phyloP scores from a whole-genome alignment of 2,329 filamentous ascomycete species.

The Exophiala spinifera region DNA sequence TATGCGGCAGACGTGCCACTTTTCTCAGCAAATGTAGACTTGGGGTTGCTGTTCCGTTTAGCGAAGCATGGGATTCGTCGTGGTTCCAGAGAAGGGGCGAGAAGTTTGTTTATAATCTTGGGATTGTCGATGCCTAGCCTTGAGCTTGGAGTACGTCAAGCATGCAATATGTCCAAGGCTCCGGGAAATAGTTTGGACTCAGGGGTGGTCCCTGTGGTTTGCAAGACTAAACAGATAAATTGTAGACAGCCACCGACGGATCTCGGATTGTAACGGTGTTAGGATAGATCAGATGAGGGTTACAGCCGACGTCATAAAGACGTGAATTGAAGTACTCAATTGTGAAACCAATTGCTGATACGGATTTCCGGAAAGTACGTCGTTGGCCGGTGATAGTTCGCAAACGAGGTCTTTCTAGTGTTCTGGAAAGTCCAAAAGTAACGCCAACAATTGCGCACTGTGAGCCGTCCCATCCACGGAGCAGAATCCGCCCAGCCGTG shows the following conservation, averaged over 20 bases:
- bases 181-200: constrained; percentile 17
- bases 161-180: not conserved
- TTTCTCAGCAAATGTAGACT: not conserved
- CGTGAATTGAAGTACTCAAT: not conserved
- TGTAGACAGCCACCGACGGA: not conserved
- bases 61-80: not conserved
- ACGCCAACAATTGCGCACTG: not conserved
- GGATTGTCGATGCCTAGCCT: not conserved
- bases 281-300: constrained; percentile 3
- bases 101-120: not conserved
- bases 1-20: not conserved
- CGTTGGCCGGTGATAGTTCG: not conserved
- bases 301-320: not conserved
- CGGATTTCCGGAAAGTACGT: not conserved
- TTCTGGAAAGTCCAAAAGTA: not conserved
- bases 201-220: not conserved
- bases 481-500: not conserved
- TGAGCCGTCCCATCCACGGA: not conserved
- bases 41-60: not conserved
- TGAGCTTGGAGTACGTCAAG: not conserved
- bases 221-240: not conserved
- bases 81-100: not conserved
- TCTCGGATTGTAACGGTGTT: constrained; percentile 2
- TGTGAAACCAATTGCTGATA: not conserved
- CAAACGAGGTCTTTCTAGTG: not conserved